Percentiles rank a stretch among this genome's conserved stretches.
phyloP scores from a whole-genome alignment of 768 basidiomycete species.

The Leccinellum albellum region DNA sequence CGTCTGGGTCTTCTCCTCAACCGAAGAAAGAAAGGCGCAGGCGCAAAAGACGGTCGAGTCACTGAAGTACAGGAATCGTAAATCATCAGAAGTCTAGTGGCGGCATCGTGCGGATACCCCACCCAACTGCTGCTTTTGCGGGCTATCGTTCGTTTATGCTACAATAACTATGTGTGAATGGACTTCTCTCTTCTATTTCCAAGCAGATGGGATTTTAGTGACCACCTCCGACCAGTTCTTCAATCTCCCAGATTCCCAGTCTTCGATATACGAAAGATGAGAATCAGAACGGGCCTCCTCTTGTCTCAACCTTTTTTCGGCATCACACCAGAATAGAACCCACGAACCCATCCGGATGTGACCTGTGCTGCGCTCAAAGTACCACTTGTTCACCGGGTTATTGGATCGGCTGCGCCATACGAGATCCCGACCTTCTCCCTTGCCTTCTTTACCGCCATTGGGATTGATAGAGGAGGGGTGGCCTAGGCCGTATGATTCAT shows the following conservation, averaged over 20 bases:
- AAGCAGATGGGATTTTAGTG: constrained; percentile 71
- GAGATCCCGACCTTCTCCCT: constrained; percentile 87
- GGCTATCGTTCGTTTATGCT: constrained; percentile 4
- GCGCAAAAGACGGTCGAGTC: constrained; percentile 28
- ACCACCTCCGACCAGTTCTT: constrained; percentile 65
- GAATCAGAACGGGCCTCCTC: constrained; percentile 63
- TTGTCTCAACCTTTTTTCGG: constrained; percentile 75
- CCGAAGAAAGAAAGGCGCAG: constrained; percentile 30
- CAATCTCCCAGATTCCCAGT: constrained; percentile 73
- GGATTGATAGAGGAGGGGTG: constrained; percentile 92
- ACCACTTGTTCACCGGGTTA: constrained; percentile 99
- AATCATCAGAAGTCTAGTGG: neutral
- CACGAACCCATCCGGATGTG: constrained; percentile 83
- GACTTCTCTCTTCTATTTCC: constrained; percentile 44
- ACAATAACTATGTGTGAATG: constrained; percentile 2
- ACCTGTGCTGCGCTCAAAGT: constrained; percentile 92
- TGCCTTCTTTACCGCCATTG: constrained; percentile 87
- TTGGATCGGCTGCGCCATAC: constrained; percentile 92
- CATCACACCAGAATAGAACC: constrained; percentile 99
- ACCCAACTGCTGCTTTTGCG: neutral
- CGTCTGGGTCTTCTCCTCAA: constrained; percentile 26
- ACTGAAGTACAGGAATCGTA: constrained; percentile 2
- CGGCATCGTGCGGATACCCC: neutral
- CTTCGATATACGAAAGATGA: constrained; percentile 67
- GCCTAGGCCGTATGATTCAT: constrained; percentile 96